Percentiles rank a stretch among this genome's conserved stretches.
Evolutionary conservation across 2,329 filamentous ascomycete genomes (phyloP).

Genomic region (Furcasterigmium furcatum): DNA sequence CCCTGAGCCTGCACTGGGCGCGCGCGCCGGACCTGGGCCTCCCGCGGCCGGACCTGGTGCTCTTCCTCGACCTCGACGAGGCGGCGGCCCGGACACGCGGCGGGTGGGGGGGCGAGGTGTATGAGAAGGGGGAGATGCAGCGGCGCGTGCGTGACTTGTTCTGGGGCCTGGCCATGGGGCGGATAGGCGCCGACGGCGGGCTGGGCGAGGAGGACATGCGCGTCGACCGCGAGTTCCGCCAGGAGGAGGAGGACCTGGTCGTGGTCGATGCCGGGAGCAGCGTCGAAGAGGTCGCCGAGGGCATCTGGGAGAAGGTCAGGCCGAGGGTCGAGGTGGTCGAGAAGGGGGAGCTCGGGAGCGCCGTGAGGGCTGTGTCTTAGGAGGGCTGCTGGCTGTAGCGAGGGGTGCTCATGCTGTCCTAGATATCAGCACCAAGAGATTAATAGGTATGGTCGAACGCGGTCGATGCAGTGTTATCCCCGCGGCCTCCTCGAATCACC

Average conservation of each 20-base stretch:
- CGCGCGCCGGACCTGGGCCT: slow-evolving; percentile 81
- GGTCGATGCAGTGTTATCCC: too few relatives aligned
- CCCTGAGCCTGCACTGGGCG: slow-evolving; percentile 74
- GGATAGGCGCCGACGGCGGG: slow-evolving; percentile 28
- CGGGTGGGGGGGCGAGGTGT: slow-evolving; percentile 87
- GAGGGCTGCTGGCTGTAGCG: too few relatives aligned
- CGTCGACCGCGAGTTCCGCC: slow-evolving; percentile 29
- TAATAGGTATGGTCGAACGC: too few relatives aligned
- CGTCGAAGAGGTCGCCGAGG: slow-evolving; percentile 54
- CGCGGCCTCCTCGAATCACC: too few relatives aligned
- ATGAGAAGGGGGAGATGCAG: slow-evolving; percentile 85
- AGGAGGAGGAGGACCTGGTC: slow-evolving; percentile 51
- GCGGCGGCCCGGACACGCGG: slow-evolving; percentile 70
- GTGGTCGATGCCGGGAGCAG: slow-evolving; percentile 51
- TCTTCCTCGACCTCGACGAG: slow-evolving; percentile 82
- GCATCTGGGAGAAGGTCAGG: slow-evolving; percentile 50
- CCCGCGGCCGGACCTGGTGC: slow-evolving; percentile 79
- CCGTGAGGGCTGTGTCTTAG: slow-evolving; percentile 36
- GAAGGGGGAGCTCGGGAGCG: slow-evolving; percentile 42
- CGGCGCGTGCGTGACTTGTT: slow-evolving; percentile 74
- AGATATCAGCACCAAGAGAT: too few relatives aligned
- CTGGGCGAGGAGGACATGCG: slow-evolving; percentile 17
- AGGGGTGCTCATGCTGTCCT: neutral
- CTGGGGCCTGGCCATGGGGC: slow-evolving; percentile 48
- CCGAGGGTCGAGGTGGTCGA: slow-evolving; percentile 46